Evolutionary conservation across 495 filamentous ascomycete species (phyloP).

Genomic region (Daldinia vernicosa): DNA sequence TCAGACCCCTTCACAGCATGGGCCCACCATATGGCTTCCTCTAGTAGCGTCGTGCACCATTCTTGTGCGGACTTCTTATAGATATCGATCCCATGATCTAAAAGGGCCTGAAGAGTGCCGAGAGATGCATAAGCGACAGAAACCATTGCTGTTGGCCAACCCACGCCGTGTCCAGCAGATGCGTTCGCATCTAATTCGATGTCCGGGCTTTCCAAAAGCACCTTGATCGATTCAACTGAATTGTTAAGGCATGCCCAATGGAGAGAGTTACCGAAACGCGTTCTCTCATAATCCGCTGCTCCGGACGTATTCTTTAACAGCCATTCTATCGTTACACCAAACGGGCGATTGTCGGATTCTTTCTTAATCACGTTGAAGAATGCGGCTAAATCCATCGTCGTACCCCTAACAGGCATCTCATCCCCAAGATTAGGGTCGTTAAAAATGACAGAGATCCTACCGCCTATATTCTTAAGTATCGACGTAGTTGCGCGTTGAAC

Average conservation of each 20-base stretch:
- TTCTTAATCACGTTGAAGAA: constrained; percentile 24
- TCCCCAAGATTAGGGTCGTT: neutral
- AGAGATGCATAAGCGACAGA: constrained; percentile 28
- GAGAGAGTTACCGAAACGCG: constrained; percentile 23
- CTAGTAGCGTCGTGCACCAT: constrained; percentile 8
- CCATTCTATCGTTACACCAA: constrained; percentile 24
- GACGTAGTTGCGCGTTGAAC: constrained; percentile 17
- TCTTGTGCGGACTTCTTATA: constrained; percentile 17
- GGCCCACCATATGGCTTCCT: constrained; percentile 23
- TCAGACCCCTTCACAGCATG: constrained; percentile 23
- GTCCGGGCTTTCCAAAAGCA: constrained; percentile 19
- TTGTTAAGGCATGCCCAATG: constrained; percentile 31
- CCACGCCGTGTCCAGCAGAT: neutral
- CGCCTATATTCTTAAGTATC: constrained; percentile 18
- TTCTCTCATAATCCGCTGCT: neutral
- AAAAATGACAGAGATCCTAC: constrained; percentile 17
- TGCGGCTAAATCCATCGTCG: constrained; percentile 25
- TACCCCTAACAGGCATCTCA: constrained; percentile 1
- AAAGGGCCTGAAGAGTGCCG: constrained; percentile 21
- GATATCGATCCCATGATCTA: constrained; percentile 24
- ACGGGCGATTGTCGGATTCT: neutral
- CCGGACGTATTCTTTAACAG: constrained; percentile 13
- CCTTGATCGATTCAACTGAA: constrained; percentile 25
- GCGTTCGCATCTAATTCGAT: constrained; percentile 14
- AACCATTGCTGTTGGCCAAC: constrained; percentile 15